These are phyloP conservation scores for Candida tammaniensis DNA, from an alignment of 805 yeast genomes.

Conservation along the genomic window DNA sequence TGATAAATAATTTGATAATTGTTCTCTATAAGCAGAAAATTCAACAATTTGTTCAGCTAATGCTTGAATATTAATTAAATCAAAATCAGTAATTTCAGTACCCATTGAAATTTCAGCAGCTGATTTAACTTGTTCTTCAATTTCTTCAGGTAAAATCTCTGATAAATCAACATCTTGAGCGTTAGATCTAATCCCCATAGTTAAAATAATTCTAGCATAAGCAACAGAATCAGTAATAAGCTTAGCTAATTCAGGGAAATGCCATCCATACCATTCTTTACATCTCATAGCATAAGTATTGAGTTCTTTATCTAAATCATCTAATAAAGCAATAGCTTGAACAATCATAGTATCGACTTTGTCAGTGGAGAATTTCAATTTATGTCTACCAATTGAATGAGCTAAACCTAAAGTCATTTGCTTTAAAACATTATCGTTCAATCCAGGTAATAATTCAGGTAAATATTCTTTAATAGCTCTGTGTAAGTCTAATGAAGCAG, in stretches of 20 bases:
- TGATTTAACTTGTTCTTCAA: constrained; percentile 65
- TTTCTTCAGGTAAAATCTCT: constrained; percentile 45
- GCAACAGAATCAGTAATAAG: constrained; percentile 95
- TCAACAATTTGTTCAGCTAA: constrained; percentile 96
- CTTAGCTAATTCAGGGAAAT: constrained; percentile 98
- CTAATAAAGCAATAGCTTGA: constrained; percentile 96
- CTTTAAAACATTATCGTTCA: constrained; percentile 75
- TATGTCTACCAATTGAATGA: constrained; percentile 97
- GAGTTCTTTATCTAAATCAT: constrained; percentile 94
- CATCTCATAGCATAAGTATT: constrained; percentile 98
- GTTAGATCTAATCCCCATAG: constrained; percentile 92
- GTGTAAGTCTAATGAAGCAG: constrained; percentile 89
- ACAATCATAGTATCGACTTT: constrained; percentile 99
- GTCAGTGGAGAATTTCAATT: constrained; percentile 95
- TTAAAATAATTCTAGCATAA: constrained; percentile 87
- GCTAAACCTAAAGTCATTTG: constrained; percentile 99
- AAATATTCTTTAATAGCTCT: constrained; percentile 93
- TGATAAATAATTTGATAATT: constrained; percentile 83
- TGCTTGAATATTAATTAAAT: constrained; percentile 81
- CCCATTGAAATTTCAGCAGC: constrained; percentile 99
- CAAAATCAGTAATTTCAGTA: constrained; percentile 93
- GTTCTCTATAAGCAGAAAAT: constrained; percentile 95
- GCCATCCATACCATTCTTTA: constrained; percentile 99
- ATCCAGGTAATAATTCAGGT: constrained; percentile 92
- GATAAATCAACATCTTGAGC: constrained; percentile 84